phyloP scores from a whole-genome alignment of 2,329 filamentous ascomycete species.

The Pseudonectria foliicola region DNA sequence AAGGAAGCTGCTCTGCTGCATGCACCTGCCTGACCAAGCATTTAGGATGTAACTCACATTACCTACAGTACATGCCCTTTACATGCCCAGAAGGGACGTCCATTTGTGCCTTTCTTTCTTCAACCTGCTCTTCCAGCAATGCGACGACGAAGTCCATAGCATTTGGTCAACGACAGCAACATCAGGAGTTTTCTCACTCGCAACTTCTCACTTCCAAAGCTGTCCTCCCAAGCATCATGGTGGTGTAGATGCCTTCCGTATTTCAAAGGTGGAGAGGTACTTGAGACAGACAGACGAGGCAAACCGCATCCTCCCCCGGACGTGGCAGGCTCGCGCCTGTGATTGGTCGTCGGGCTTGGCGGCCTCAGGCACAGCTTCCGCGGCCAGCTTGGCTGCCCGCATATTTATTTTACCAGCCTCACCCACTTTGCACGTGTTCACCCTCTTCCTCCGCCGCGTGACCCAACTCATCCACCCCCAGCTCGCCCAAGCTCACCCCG shows the following conservation, averaged over 20 bases:
- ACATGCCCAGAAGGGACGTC: no score
- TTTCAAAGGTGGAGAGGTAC: conserved; percentile 2
- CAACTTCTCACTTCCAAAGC: no score
- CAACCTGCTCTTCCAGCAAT: no score
- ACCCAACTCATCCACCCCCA: conserved; percentile 24
- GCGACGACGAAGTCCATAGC: no score
- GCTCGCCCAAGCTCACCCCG: conserved; percentile 9
- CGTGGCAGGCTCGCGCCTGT: conserved; percentile 13
- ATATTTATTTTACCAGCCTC: conserved; percentile 30
- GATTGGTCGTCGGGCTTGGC: conserved; percentile 12
- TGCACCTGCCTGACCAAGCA: no score
- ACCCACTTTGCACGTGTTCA: conserved; percentile 35
- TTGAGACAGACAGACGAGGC: neutral
- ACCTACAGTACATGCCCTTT: no score
- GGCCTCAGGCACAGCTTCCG: conserved; percentile 16
- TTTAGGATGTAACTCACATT: no score
- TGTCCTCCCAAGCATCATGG: conserved; percentile 1
- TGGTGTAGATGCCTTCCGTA: conserved; percentile 11
- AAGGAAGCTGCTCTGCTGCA: no score
- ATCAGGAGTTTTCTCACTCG: no score
- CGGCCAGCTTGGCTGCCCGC: conserved; percentile 5
- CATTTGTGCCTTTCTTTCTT: no score
- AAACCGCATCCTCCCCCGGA: conserved; percentile 12
- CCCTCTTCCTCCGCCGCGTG: conserved; percentile 32
- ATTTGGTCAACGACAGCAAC: no score